Base-by-base conservation (phyloP, 2,329 filamentous ascomycete species). In the Fusarium vanettenii region DNA sequence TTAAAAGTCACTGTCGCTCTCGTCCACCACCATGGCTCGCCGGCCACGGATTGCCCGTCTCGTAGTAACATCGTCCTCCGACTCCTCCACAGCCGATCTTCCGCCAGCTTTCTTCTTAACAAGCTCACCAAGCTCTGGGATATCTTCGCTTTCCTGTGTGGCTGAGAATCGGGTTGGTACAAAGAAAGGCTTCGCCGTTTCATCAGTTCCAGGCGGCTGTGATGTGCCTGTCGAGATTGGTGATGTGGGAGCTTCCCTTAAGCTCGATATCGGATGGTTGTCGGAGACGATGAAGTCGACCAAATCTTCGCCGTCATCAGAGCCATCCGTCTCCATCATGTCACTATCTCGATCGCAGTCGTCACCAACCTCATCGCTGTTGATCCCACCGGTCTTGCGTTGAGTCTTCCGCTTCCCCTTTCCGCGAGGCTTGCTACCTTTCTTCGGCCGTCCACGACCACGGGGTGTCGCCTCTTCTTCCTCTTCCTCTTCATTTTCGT, bases 211-310 rank as follows among this genome's bases (percentile, higher is more conserved):
- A 52, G 43, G 72, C 33, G 78, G 77, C 39, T 39, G 74, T 57
- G 77, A 76, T 48, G n/a, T 22, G 27, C 69, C 70, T 1, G 71
- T 66, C 16, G 75, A 74, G 4, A 73, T 72, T 11, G 80, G 73
- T 31, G 80, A 79, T n/a, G 81, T 79, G 16, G 78, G 72, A 7
- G 80, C 81, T 16, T 81, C 79, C 33, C 71, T 78, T 74, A 81
- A 80, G 72, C 85, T 85, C 2, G 84, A 86, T 0, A 79, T 78
- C 6, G 81, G 70, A 39, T 80, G 78, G 68, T 91, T 81, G 81
- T 91, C 81, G 73, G 84, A 80, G 78, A 92, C 85, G 77, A 94
- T 79, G 82, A 94, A 88, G 83, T 90, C 84, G 75, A 89, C 66
- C 16, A 90, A 79, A 72, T 90, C 88, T 52, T 81, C 84, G 14